Base-by-base conservation (phyloP, 257 asterid genomes). In the Phtheirospermum japonicum region DNA sequence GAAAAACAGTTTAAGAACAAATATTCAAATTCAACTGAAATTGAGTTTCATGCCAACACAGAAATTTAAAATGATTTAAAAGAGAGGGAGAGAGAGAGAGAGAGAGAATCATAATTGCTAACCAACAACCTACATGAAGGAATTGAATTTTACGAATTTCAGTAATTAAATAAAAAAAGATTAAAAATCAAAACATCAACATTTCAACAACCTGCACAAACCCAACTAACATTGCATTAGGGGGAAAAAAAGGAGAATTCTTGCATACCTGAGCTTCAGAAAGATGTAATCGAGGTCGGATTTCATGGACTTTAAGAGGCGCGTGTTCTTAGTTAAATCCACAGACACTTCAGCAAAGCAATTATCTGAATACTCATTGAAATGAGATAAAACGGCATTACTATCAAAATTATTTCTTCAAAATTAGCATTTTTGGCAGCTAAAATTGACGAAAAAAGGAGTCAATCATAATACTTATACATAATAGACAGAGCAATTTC, bases 201-300 rank as follows among this genome's bases (percentile, higher is more conserved):
- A n/a, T n/a, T n/a, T n/a, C n/a, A n/a, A n/a, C n/a, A n/a, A n/a
- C n/a, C n/a, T n/a, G n/a, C n/a, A n/a, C n/a, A n/a, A n/a, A n/a
- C 39, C 42, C 11, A 57, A 33, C 9, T 23, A 23, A 23, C 28
- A 23, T 23, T 23, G 28, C 48, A 42, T n/a, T n/a, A n/a, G n/a
- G 49, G 13, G 14, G 11, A 3, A 36, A n/a, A 43, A 43, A 2
- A 9, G 28, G 28, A 17, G 20, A 42, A 49, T 16, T 42, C 18
- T 23, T 30, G 36, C 73, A 68, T 70, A 88, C 98, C 98, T 86
- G 67, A 92, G 86, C 90, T 92, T 92, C 40, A 56, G 93, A 73
- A 92, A 92, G 70, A 92, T 78, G 82, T 89, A 92, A 82, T 89
- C 97, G 23, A 92, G 97, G 76, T 92, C 97, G 6, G 89, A 79